phyloP scores from a whole-genome alignment of 2,329 filamentous ascomycete species.

The Cladosporium sp. region DNA sequence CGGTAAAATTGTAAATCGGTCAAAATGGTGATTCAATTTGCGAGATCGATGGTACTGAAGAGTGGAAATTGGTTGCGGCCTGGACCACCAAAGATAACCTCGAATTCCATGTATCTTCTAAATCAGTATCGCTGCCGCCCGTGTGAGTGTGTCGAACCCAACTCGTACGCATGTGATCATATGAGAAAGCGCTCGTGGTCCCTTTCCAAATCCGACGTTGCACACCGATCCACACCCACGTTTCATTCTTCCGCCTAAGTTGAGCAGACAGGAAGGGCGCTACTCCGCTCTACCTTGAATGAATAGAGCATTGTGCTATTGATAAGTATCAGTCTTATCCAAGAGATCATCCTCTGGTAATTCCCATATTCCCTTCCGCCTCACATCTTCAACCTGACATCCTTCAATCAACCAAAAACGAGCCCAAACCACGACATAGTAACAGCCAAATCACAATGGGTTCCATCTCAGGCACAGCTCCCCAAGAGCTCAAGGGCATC shows the following conservation, averaged over 20 bases:
- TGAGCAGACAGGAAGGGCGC: neutral
- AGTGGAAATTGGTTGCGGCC: neutral
- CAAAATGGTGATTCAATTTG: neutral
- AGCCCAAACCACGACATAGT: neutral
- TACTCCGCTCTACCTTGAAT: neutral
- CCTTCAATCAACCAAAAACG: neutral
- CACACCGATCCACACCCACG: neutral
- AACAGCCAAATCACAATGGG: neutral
- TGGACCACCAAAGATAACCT: neutral
- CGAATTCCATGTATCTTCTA: neutral
- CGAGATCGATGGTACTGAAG: neutral
- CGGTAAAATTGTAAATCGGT: neutral
- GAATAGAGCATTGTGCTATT: neutral
- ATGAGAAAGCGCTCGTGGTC: neutral
- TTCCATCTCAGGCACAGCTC: conserved; percentile 2
- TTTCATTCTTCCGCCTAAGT: neutral
- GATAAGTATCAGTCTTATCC: neutral
- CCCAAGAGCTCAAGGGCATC: conserved; percentile 41
- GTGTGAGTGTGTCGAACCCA: neutral
- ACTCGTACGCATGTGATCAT: neutral
- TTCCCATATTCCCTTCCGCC: neutral
- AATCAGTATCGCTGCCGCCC: neutral
- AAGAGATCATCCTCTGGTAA: neutral
- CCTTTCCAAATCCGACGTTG: neutral
- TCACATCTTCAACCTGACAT: neutral